Conservation (phyloP, 768 basidiomycete genomes). For the Rhodocollybia butyracea region DNA sequence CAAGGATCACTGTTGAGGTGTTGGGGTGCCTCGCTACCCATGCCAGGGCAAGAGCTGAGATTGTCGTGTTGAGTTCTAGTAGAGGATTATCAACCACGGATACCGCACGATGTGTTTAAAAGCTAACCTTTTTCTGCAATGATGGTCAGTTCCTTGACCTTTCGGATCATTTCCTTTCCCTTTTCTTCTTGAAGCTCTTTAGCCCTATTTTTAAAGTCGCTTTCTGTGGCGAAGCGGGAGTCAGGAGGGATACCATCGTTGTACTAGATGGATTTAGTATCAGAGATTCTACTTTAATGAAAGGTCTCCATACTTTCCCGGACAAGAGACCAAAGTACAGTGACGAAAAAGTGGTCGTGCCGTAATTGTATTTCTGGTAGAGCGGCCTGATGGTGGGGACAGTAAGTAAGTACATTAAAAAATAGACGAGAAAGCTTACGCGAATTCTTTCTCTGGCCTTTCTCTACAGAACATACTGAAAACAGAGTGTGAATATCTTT, state of each 20-base stretch:
- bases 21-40: conserved; percentile 53
- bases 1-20: conserved; percentile 46
- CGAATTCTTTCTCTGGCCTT: conserved; percentile 79
- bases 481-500: not conserved
- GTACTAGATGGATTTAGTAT: conserved; percentile 36
- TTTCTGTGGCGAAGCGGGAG: conserved; percentile 64
- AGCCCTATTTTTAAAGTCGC: conserved; percentile 48
- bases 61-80: conserved; percentile 41
- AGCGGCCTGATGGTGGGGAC: conserved; percentile 39
- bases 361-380: conserved; percentile 64
- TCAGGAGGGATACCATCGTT: conserved; percentile 73
- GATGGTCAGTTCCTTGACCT: conserved; percentile 64
- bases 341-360: conserved; percentile 73
- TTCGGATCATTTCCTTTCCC: conserved; percentile 66
- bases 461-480: conserved; percentile 74
- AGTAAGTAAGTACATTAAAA: not conserved
- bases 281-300: not conserved
- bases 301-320: conserved; percentile 51
- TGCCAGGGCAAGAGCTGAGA: conserved; percentile 55
- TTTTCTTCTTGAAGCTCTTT: conserved; percentile 52
- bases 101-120: not conserved
- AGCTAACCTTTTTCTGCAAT: conserved; percentile 29
- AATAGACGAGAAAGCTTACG: conserved; percentile 28
- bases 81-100: not conserved
- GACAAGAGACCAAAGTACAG: conserved; percentile 75